These are phyloP conservation scores for Kodamaea kaohsiungensis DNA, from an alignment of 805 yeast species.

Conservation along the genomic window DNA sequence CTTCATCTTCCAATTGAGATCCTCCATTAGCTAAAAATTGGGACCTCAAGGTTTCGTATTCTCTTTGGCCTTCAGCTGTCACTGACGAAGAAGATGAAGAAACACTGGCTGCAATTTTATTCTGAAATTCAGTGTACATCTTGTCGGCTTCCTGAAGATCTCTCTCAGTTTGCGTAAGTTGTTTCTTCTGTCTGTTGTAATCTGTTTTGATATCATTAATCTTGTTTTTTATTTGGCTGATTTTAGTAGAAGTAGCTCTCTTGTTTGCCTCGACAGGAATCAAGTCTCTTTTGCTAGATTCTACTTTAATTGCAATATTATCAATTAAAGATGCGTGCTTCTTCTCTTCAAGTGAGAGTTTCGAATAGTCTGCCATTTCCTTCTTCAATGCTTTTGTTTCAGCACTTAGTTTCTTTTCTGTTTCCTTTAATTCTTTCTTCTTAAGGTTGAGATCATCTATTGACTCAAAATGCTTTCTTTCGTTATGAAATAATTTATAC, in stretches of 20 bases:
- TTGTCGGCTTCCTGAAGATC: conserved; percentile 49
- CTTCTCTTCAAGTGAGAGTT: conserved; percentile 42
- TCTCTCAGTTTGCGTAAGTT: conserved; percentile 40
- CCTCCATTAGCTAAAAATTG: conserved; percentile 57
- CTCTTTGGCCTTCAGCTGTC: conserved; percentile 51
- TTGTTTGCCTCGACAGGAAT: conserved; percentile 65
- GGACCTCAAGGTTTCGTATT: conserved; percentile 60
- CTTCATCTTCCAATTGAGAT: conserved; percentile 54
- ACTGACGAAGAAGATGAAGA: conserved; percentile 27
- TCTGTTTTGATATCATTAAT: conserved; percentile 54
- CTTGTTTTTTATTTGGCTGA: conserved; percentile 47
- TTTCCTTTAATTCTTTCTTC: conserved; percentile 36
- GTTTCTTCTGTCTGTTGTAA: conserved; percentile 48
- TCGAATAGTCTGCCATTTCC: conserved; percentile 44
- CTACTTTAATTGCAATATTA: conserved; percentile 41
- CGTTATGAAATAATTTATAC: conserved; percentile 66
- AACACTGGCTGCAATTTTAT: conserved; percentile 19
- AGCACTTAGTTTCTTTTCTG: conserved; percentile 28
- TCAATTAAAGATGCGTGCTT: conserved; percentile 41
- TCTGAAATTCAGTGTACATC: conserved; percentile 33
- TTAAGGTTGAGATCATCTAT: conserved; percentile 34
- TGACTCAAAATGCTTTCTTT: conserved; percentile 38
- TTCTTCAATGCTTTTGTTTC: conserved; percentile 29
- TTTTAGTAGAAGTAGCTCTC: conserved; percentile 47
- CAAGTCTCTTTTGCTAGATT: conserved; percentile 47